Evolutionary conservation across 1,284 basidiomycete genomes (phyloP), one percentile per base, ranked within the genome.

Genomic region (Microbotryomycetes sp.): DNA sequence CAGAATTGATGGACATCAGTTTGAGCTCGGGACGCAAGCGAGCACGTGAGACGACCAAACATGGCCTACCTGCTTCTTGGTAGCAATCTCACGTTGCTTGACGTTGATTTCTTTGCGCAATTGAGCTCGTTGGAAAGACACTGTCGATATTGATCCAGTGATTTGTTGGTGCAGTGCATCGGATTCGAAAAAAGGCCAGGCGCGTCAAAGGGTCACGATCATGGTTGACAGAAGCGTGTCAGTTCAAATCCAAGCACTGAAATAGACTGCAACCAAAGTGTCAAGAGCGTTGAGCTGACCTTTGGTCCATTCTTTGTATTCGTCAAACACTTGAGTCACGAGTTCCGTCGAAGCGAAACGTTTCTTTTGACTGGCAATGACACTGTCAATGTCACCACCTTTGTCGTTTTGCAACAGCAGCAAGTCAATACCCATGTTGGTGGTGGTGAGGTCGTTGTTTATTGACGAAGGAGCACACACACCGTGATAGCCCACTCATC

Each of bases 301-400:
- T 76, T 87, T 88, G 47, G 89, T 87, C 92, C 92, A 96, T 71
- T 91, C 85, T 55, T 85, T 81, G 77, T 97, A 97, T 83, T 96
- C 86, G 71, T 84, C 83, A 67, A 97, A 86, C 63, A 97, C 85
- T 76, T 97, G 88, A 77, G 97, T 92, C 15, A 97, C 92, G 68
- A 97, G 77, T 77, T 93, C 91, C 52, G 89, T 88, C 26, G 87
- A 82, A 50, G 91, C 86, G 6, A 88, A 88, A 48, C 96, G 84
- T 79, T 92, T 94, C 74, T 85, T 82, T 79, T 98, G 93, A 16
- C 92, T 96, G 73, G 92, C 91, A 66, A 87, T 81, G 70, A 98
- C 93, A 73, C 87, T 82, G 71, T 90, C 86, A n/a, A 92, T 86
- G 79, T 97, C 89, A 54, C 94, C 96, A 45, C 94, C 96, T 70